Evolutionary conservation across 495 filamentous ascomycete species (phyloP), one percentile per base, ranked within the genome.

Genomic region (Penicillium paxilli): DNA sequence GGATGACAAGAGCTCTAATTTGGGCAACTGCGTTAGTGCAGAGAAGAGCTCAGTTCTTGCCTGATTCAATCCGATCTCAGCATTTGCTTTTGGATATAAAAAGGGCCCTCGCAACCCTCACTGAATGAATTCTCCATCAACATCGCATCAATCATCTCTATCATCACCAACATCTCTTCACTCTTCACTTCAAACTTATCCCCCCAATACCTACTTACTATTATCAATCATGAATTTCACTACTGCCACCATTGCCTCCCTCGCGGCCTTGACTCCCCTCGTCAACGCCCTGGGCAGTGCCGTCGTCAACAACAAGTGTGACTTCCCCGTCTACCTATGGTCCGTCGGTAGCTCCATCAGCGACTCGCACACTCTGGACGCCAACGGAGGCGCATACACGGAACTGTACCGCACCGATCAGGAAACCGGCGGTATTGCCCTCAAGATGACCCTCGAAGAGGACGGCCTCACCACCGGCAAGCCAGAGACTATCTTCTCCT

Each of bases 401-500:
- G 77, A 82, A 63, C n/a, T 32, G 0, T 72, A 78, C 56, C 63
- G 60, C 60, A 65, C 66, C 45, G 80, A 83, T 65, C 53, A 72
- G 20, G 45, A 65, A 19, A 77, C 77, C 14, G 82, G 82, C 35
- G 81, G 82, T 24, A 71, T 78, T 26, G 58, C 81, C 14, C 58
- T 85, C 53, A 85, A 85, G 67, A 74, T 85, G 52, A 81, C 81
- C 32, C 65, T 52, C 35, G 55, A 50, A 11, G 41, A 70, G 50
- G 65, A 83, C 57, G 81, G 82, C 11, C 66, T 84, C 35, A 81
- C 74, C 67, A 72, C 74, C 47, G 78, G 77, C 47, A 73, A 70
- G 26, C 68, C 80, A 1, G 68, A 82, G 66, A 75, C 75, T 44
- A 72, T 71, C 66, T 82, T 75, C 55, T 74, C 79, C 9, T 83